These are phyloP conservation scores for Xylariaceae sp. DNA, from an alignment of 2,329 filamentous ascomycete genomes.

Conservation along the genomic window DNA sequence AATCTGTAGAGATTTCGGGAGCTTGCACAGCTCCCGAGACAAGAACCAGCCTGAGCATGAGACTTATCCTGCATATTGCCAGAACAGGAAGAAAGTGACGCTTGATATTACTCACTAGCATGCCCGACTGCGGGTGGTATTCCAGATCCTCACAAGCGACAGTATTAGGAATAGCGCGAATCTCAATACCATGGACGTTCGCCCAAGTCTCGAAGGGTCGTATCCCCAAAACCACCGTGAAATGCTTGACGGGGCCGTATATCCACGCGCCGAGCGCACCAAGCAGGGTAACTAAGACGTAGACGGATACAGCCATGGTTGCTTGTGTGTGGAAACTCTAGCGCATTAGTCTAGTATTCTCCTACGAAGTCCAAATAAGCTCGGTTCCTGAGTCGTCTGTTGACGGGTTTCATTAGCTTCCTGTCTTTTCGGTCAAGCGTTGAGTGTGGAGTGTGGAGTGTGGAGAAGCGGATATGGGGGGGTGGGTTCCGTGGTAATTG, in stretches of 20 bases:
- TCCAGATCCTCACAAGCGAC: conserved; percentile 66
- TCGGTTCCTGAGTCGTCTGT: no score
- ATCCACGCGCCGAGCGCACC: conserved; percentile 29
- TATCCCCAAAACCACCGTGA: conserved; percentile 26
- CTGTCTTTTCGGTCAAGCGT: neutral
- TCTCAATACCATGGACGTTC: conserved; percentile 34
- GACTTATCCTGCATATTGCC: no score
- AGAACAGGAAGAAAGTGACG: no score
- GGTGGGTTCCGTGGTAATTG: no score
- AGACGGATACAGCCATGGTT: conserved; percentile 29
- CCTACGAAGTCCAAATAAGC: neutral
- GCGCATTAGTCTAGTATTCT: neutral
- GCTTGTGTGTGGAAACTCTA: neutral
- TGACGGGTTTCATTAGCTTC: neutral
- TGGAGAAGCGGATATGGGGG: no score
- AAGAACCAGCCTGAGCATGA: no score
- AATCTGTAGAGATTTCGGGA: no score
- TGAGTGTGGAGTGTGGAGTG: no score
- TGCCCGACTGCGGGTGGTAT: conserved; percentile 53
- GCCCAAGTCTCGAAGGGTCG: conserved; percentile 24
- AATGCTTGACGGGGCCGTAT: conserved; percentile 29
- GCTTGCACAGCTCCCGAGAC: no score
- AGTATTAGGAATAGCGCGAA: conserved; percentile 54
- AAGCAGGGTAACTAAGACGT: conserved; percentile 27
- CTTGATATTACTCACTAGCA: no score